Conservation (phyloP, 1,284 basidiomycete genomes). For the Heterobasidion annosum region DNA sequence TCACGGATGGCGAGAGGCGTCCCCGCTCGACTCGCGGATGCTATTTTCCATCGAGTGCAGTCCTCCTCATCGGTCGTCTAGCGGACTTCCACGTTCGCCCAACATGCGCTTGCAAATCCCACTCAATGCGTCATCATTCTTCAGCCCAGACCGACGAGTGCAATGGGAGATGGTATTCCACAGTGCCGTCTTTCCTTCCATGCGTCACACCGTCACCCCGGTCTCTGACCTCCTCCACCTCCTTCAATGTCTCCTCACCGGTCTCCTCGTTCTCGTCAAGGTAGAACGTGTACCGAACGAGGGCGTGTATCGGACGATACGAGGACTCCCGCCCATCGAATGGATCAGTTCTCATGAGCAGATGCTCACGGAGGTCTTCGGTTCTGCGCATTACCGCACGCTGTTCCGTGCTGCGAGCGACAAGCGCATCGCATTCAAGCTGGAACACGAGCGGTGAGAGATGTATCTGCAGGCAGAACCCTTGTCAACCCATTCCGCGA, state of each 20-base stretch:
- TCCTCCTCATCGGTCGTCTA: constrained; percentile 65
- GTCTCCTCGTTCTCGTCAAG: constrained; percentile 66
- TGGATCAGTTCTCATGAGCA: constrained; percentile 66
- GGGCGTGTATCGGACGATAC: constrained; percentile 61
- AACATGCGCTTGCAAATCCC: constrained; percentile 64
- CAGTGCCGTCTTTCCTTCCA: constrained; percentile 69
- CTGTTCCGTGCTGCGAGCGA: constrained; percentile 65
- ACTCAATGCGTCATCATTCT: constrained; percentile 71
- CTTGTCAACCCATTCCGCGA: constrained; percentile 12
- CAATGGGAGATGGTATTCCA: constrained; percentile 88
- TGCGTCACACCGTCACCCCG: constrained; percentile 67
- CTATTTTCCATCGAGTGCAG: constrained; percentile 70
- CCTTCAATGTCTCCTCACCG: constrained; percentile 73
- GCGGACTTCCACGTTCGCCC: constrained; percentile 66
- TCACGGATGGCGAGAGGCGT: constrained; percentile 57
- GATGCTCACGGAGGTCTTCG: constrained; percentile 61
- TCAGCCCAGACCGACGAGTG: constrained; percentile 70
- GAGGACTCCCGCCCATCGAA: constrained; percentile 63
- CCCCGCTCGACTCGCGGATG: constrained; percentile 54
- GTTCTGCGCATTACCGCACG: constrained; percentile 57
- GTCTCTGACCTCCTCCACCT: constrained; percentile 71
- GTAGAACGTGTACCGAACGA: constrained; percentile 57
- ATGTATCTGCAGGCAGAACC: constrained; percentile 5
- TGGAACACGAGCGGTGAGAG: constrained; percentile 33
- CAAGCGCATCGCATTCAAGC: constrained; percentile 60